A percentile compares a stretch with the other conserved stretches of the same genome.
Conservation (phyloP, 2,329 filamentous ascomycete species). For the Colletotrichum sansevieriae region DNA sequence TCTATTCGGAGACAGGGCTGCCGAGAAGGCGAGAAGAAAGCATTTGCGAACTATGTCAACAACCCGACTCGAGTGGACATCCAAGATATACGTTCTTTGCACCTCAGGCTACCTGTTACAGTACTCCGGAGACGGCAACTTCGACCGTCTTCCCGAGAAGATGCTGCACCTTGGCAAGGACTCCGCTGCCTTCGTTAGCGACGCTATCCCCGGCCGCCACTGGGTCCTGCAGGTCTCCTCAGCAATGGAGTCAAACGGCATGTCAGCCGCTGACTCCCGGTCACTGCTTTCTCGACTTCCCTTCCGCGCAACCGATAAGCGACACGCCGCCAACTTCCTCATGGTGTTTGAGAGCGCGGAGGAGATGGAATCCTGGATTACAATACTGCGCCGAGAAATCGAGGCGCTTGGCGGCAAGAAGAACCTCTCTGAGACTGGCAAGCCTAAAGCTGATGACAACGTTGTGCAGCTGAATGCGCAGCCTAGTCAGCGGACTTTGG, state of each 20-base stretch:
- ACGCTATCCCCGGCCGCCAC: constrained; percentile 82
- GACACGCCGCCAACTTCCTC: constrained; percentile 73
- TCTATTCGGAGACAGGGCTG: constrained; percentile 45
- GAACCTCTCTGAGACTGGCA: constrained; percentile 70
- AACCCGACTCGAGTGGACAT: constrained; percentile 72
- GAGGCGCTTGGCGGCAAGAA: constrained; percentile 77
- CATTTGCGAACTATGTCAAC: constrained; percentile 59
- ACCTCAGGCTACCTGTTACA: constrained; percentile 81
- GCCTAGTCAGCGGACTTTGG: constrained; percentile 60
- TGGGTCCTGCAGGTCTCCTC: constrained; percentile 85
- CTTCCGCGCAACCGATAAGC: constrained; percentile 69
- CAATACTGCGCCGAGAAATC: constrained; percentile 76
- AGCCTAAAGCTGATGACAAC: constrained; percentile 58
- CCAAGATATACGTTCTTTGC: constrained; percentile 79
- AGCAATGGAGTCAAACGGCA: constrained; percentile 70
- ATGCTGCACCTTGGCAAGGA: constrained; percentile 78
- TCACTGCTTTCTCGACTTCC: constrained; percentile 76
- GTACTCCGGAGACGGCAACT: constrained; percentile 77
- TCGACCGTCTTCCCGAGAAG: constrained; percentile 80
- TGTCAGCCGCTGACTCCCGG: constrained; percentile 62
- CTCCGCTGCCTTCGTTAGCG: constrained; percentile 84
- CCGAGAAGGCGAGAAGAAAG: constrained; percentile 60
- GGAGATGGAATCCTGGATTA: constrained; percentile 83
- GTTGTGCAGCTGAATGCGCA: constrained; percentile 52
- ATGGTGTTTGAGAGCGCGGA: constrained; percentile 80